Percentiles rank a stretch among this genome's conserved stretches.
phyloP scores from a whole-genome alignment of 345 rosid species.

The Hevea brasiliensis region DNA sequence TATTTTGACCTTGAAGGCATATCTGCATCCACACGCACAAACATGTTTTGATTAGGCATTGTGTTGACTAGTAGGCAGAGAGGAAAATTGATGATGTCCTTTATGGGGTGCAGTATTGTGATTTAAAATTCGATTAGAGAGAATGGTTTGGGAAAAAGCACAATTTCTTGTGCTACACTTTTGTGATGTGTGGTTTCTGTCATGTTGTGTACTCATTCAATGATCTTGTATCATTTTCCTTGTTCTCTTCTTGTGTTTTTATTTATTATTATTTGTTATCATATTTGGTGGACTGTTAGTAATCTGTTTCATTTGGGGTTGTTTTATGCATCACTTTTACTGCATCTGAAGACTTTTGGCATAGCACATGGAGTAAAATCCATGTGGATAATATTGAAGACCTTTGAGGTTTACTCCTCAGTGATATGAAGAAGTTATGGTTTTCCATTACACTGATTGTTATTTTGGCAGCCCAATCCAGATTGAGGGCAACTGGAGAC shows the following conservation, averaged over 20 bases:
- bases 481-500: too few relatives aligned
- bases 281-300: too few relatives aligned
- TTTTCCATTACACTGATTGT: neutral
- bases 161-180: neutral
- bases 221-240: neutral
- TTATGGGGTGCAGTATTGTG: neutral
- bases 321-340: too few relatives aligned
- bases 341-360: too few relatives aligned
- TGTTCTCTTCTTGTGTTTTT: neutral
- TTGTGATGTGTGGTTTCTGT: neutral
- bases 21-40: neutral
- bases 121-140: neutral
- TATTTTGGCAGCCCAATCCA: too few relatives aligned
- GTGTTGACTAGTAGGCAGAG: neutral
- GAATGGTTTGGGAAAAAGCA: too few relatives aligned
- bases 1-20: too few relatives aligned
- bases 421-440: neutral
- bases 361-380: neutral
- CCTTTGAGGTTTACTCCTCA: too few relatives aligned
- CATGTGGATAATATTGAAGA: too few relatives aligned
- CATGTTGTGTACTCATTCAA: neutral
- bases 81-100: neutral
- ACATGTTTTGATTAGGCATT: neutral
- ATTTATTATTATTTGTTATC: too few relatives aligned
- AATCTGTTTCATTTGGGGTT: too few relatives aligned